Evolutionary conservation across 257 asterid genomes (phyloP), one percentile per base, ranked within the genome.

Genomic region (Schizonepeta tenuifolia): DNA sequence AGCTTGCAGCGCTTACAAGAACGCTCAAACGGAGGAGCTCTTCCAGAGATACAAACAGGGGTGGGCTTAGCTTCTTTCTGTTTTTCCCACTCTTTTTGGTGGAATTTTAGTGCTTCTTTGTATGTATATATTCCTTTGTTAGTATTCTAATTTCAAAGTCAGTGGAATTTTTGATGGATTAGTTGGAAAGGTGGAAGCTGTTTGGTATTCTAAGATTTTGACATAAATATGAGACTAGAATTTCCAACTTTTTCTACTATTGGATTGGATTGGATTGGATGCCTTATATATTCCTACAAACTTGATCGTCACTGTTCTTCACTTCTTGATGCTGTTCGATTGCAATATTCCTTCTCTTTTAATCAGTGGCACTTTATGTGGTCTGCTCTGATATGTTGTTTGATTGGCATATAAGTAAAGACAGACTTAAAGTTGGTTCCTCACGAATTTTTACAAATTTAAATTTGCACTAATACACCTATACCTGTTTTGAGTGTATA

Each of bases 1-100:
- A 5, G 98, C 87, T 1, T 93, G 97, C 81, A 83, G 95, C 65
- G 98, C 98, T 0, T 87, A 86, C 80, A 86, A 82, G 75, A 93
- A 93, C 64, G 97, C 96, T 8, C 98, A 89, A 46, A 90, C 97
- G 1, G 95, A 87, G 61, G 75, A 76, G 61, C 85, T 90, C 35
- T 90, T 88, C 71, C 67, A 78, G 50, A 77, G 82, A 24, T 85
- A 89, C 85, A 93, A 90, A 57, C 81, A 57, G 55, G 95, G 97
- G 0, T 87, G 93, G 89, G 68, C 77, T 38, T 85, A 71, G 58
- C 49, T 36, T 13, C 35, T 12, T 33, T 18, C 53, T 13, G 1
- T 2, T 46, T 15, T 50, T 69, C 14, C 70, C 47, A 50, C 65
- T 73, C 0, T 65, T 67, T 55, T 72, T 69, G n/a, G n/a, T 20